These are phyloP conservation scores for Albifimbria verrucaria DNA, from an alignment of 2,329 filamentous ascomycete species.

Conservation along the genomic window DNA sequence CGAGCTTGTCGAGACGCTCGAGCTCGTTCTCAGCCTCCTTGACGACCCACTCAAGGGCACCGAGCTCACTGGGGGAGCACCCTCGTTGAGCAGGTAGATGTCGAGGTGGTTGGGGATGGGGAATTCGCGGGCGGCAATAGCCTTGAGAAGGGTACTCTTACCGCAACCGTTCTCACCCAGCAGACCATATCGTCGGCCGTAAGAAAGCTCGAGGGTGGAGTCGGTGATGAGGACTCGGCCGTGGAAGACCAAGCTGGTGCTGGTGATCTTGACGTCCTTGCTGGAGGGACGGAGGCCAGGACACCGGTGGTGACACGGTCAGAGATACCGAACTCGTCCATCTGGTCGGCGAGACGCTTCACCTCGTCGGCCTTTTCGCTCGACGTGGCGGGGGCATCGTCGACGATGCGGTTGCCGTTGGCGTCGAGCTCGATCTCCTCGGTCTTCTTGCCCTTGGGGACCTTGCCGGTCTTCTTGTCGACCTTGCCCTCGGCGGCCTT, in stretches of 20 bases:
- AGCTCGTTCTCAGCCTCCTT: slow-evolving; percentile 91
- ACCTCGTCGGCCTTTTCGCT: slow-evolving; percentile 75
- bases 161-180: slow-evolving; percentile 99
- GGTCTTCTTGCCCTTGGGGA: slow-evolving; percentile 65
- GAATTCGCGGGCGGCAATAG: slow-evolving; percentile 89
- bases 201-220: slow-evolving; percentile 88
- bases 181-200: slow-evolving; percentile 88
- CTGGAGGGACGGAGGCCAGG: slow-evolving; percentile 75
- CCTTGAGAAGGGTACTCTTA: slow-evolving; percentile 96
- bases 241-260: slow-evolving; percentile 92
- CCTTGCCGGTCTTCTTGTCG: slow-evolving; percentile 73
- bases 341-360: slow-evolving; percentile 84
- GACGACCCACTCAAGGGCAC: slow-evolving; percentile 96
- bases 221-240: slow-evolving; percentile 94
- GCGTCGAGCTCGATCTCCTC: slow-evolving; percentile 66
- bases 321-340: slow-evolving; percentile 94
- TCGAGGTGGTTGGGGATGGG: slow-evolving; percentile 96
- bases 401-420: slow-evolving; percentile 52
- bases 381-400: slow-evolving; percentile 65
- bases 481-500: slow-evolving; percentile 67
- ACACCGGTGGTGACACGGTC: slow-evolving; percentile 99
- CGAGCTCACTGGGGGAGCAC: slow-evolving; percentile 85
- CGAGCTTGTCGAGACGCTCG: slow-evolving; percentile 80
- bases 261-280: slow-evolving; percentile 96
- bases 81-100: slow-evolving; percentile 97